Conservation (phyloP, 2,329 filamentous ascomycete genomes). For the Clonostachys sp. region DNA sequence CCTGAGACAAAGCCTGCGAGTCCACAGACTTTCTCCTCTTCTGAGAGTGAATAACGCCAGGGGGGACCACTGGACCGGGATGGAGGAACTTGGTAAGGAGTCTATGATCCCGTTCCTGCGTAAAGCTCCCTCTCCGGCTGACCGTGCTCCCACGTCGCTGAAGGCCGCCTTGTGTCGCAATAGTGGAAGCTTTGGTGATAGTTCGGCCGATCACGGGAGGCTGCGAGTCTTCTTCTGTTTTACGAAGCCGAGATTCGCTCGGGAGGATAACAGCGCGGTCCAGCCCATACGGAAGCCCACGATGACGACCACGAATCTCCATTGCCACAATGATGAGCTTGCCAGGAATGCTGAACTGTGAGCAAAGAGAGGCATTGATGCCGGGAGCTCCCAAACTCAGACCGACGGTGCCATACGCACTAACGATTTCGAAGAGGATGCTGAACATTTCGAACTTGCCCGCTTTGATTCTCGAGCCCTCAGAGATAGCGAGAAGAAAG, state of each 20-base stretch:
- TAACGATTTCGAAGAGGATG: constrained; percentile 80
- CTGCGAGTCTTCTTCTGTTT: constrained; percentile 36
- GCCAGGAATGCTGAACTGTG: constrained; percentile 71
- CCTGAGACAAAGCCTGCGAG: not conserved
- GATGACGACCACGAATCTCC: constrained; percentile 66
- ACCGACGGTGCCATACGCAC: constrained; percentile 91
- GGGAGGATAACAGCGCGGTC: constrained; percentile 57
- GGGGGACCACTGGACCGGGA: constrained; percentile 36
- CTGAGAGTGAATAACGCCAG: constrained; percentile 15
- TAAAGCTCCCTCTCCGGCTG: not conserved
- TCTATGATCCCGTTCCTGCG: constrained; percentile 13
- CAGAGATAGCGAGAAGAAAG: constrained; percentile 87
- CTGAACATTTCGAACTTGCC: constrained; percentile 63
- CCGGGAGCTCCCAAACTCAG: constrained; percentile 77
- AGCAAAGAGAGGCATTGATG: constrained; percentile 76
- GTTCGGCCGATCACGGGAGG: constrained; percentile 7
- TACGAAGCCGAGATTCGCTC: constrained; percentile 49
- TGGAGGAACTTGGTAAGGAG: constrained; percentile 41
- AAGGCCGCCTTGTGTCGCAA: constrained; percentile 1
- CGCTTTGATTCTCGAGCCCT: constrained; percentile 65
- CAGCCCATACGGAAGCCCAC: constrained; percentile 63
- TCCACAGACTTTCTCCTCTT: constrained; percentile 6
- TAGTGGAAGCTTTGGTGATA: not conserved
- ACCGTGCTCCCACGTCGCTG: constrained; percentile 14
- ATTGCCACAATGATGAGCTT: constrained; percentile 66